Conservation (phyloP, 2,329 filamentous ascomycete species). For the Penicillium sp. region DNA sequence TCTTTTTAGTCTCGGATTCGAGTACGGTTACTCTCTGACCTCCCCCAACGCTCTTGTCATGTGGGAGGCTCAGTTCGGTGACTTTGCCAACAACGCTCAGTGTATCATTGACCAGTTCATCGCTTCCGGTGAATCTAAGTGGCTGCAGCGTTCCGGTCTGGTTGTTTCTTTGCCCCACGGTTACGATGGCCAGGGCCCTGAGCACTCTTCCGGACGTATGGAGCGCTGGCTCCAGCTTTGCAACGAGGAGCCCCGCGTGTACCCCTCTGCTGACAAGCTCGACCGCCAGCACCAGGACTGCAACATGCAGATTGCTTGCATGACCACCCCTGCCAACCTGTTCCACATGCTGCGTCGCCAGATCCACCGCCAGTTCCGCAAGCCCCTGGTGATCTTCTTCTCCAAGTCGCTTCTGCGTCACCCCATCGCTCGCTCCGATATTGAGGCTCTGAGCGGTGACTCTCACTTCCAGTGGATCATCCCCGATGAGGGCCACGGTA, state of each 20-base stretch:
- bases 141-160: conserved; percentile 95
- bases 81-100: conserved; percentile 99
- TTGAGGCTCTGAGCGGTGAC: conserved; percentile 88
- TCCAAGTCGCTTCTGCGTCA: conserved; percentile 95
- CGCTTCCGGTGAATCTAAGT: conserved; percentile 95
- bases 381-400: conserved; percentile 97
- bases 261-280: conserved; percentile 84
- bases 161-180: conserved; percentile 96
- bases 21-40: conserved; percentile 97
- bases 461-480: conserved; percentile 98
- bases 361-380: conserved; percentile 99
- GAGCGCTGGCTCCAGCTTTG: conserved; percentile 96
- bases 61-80: conserved; percentile 99
- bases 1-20: conserved; percentile 83
- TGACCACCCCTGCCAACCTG: conserved; percentile 92
- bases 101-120: conserved; percentile 99
- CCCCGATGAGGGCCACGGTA: conserved; percentile 80
- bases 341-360: conserved; percentile 97
- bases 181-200: conserved; percentile 96
- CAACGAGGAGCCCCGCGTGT: conserved; percentile 95
- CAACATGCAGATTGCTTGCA: conserved; percentile 98
- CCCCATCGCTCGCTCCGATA: conserved; percentile 81
- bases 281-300: conserved; percentile 98
- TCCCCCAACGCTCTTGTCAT: conserved; percentile 97
- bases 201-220: conserved; percentile 96